Percentiles rank a stretch among this genome's conserved stretches.
Conservation (phyloP, 2,329 filamentous ascomycete species). For the Atkinsonella texensis region DNA sequence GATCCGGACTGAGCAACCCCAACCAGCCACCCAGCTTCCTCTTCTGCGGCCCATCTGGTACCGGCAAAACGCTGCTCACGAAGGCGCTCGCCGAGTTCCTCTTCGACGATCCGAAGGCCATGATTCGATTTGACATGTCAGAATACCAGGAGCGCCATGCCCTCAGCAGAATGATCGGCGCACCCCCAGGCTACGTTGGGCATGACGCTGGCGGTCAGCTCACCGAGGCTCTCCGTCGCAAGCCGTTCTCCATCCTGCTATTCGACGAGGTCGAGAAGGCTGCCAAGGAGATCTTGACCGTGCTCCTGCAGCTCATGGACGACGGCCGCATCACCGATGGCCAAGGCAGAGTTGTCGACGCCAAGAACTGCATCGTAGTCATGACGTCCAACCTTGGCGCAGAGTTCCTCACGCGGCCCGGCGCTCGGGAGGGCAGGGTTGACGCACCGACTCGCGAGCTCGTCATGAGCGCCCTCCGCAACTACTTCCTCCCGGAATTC, state of each 20-base stretch:
- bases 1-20: conserved; percentile 87
- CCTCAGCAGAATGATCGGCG: conserved; percentile 93
- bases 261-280: conserved; percentile 99
- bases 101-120: conserved; percentile 91
- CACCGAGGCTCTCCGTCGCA: conserved; percentile 84
- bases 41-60: conserved; percentile 97
- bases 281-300: conserved; percentile 92
- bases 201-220: conserved; percentile 94
- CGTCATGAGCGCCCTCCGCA: conserved; percentile 80
- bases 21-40: conserved; percentile 97
- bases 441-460: conserved; percentile 77
- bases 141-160: conserved; percentile 98
- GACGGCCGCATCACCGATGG: conserved; percentile 97
- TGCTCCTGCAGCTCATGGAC: conserved; percentile 98
- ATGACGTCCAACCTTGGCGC: conserved; percentile 98
- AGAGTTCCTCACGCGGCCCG: conserved; percentile 76
- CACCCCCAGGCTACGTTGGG: conserved; percentile 91
- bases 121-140: conserved; percentile 99
- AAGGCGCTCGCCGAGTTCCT: conserved; percentile 96
- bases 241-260: conserved; percentile 92
- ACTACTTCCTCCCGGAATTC: conserved; percentile 97
- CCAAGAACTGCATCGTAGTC: conserved; percentile 96
- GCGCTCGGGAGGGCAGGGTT: conserved; percentile 69
- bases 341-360: conserved; percentile 88
- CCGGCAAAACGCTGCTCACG: conserved; percentile 92